A percentile compares a stretch with the other conserved stretches of the same genome.
Conservation (phyloP, 768 basidiomycete species). For the Trametes punicea region DNA sequence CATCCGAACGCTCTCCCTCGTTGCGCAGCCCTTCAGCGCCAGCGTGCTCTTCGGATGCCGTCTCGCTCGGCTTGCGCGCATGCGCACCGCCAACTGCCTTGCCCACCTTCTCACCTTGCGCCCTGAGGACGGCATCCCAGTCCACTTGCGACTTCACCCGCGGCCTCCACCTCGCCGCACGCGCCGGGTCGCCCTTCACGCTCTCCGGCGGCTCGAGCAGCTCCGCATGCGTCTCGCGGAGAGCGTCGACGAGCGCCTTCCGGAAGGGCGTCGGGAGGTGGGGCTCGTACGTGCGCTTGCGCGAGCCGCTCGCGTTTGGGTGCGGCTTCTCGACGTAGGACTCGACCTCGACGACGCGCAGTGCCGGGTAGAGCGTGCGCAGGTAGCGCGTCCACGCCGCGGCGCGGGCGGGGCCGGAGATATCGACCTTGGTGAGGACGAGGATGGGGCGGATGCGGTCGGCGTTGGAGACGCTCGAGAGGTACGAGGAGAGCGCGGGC, state of each 20-base stretch:
- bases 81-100: slow-evolving; percentile 41
- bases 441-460: slow-evolving; percentile 48
- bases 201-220: slow-evolving; percentile 66
- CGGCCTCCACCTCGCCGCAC: slow-evolving; percentile 61
- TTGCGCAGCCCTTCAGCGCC: slow-evolving; percentile 28
- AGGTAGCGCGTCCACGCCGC: slow-evolving; percentile 67
- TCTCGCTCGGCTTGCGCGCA: slow-evolving; percentile 30
- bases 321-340: slow-evolving; percentile 56
- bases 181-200: slow-evolving; percentile 44
- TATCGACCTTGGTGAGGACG: slow-evolving; percentile 86
- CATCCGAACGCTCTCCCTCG: slow-evolving; percentile 16
- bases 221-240: slow-evolving; percentile 63
- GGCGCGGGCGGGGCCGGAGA: slow-evolving; percentile 64
- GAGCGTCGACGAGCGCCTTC: slow-evolving; percentile 56
- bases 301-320: slow-evolving; percentile 1
- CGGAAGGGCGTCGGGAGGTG: slow-evolving; percentile 66
- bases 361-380: slow-evolving; percentile 45
- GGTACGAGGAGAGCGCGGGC: slow-evolving; percentile 66
- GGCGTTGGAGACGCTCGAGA: slow-evolving; percentile 34
- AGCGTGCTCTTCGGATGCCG: slow-evolving; percentile 20
- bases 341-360: slow-evolving; percentile 71
- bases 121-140: slow-evolving; percentile 63
- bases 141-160: slow-evolving; percentile 62
- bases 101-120: slow-evolving; percentile 43
- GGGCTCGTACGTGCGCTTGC: slow-evolving; percentile 49